phyloP scores from a whole-genome alignment of 164 flowering plant species.

The Chimonanthus praecox region DNA sequence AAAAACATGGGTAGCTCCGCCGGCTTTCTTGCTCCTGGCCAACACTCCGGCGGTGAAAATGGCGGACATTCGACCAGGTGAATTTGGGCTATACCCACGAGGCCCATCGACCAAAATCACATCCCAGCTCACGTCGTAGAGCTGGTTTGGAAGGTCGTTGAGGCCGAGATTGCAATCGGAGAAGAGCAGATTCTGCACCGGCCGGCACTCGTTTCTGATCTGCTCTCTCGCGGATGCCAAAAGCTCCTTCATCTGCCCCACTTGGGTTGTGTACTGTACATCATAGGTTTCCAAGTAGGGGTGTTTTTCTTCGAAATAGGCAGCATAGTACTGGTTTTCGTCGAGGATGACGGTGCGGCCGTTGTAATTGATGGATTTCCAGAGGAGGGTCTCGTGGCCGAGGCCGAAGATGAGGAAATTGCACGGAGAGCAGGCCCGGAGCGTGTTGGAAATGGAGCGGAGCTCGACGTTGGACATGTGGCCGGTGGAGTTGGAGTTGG shows the following conservation, averaged over 20 bases:
- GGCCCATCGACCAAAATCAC: conserved; percentile 90
- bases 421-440: conserved; percentile 46
- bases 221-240: conserved; percentile 48
- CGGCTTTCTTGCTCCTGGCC: conserved; percentile 66
- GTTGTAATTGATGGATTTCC: conserved; percentile 60
- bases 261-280: conserved; percentile 73
- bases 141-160: conserved; percentile 82
- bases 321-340: conserved; percentile 54
- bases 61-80: conserved; percentile 80
- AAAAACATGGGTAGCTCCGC: conserved; percentile 59
- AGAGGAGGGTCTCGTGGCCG: conserved; percentile 77
- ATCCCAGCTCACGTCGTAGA: conserved; percentile 88
- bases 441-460: conserved; percentile 36
- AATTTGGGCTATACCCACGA: conserved; percentile 61
- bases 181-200: conserved; percentile 82
- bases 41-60: conserved; percentile 87
- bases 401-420: conserved; percentile 85
- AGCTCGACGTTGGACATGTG: conserved; percentile 59
- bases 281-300: conserved; percentile 79
- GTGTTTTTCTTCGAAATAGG: conserved; percentile 42
- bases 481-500: conserved; percentile 38
- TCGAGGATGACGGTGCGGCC: conserved; percentile 81
- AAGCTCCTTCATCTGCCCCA: conserved; percentile 46
- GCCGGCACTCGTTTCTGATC: conserved; percentile 60
- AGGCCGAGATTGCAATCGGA: conserved; percentile 80